These are phyloP conservation scores for Linaria vulgaris DNA, from an alignment of 257 asterid genomes.

Conservation along the genomic window DNA sequence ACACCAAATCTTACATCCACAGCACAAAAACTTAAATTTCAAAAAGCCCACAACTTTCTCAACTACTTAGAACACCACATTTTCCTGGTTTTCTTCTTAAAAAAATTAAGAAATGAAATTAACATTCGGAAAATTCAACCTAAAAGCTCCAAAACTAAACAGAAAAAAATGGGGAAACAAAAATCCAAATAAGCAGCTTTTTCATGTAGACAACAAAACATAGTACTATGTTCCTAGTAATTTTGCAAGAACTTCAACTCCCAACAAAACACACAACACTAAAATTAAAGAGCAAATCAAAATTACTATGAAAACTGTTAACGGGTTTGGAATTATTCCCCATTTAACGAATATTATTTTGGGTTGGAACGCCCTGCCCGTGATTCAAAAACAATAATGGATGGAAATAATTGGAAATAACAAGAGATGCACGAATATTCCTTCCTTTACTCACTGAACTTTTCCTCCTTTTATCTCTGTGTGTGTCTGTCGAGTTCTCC, in stretches of 20 bases:
- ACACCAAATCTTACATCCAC: slow-evolving; percentile 5
- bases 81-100: background rate
- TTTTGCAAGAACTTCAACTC: background rate
- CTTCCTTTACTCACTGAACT: too few relatives aligned
- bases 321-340: too few relatives aligned
- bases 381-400: too few relatives aligned
- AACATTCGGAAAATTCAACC: background rate
- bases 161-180: background rate
- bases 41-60: slow-evolving; percentile 13
- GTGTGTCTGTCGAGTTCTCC: too few relatives aligned
- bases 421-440: too few relatives aligned
- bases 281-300: slow-evolving; percentile 2
- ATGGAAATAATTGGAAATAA: too few relatives aligned
- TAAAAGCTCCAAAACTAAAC: background rate
- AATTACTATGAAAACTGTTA: slow-evolving; percentile 36
- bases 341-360: too few relatives aligned
- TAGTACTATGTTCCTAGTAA: slow-evolving; percentile 5
- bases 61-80: slow-evolving; percentile 7
- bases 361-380: too few relatives aligned
- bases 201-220: background rate
- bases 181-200: background rate
- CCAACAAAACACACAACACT: background rate
- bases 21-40: slow-evolving; percentile 5
- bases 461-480: too few relatives aligned
- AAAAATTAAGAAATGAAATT: background rate